Conservation (phyloP, 768 basidiomycete species). For the Amanita jacksonii region DNA sequence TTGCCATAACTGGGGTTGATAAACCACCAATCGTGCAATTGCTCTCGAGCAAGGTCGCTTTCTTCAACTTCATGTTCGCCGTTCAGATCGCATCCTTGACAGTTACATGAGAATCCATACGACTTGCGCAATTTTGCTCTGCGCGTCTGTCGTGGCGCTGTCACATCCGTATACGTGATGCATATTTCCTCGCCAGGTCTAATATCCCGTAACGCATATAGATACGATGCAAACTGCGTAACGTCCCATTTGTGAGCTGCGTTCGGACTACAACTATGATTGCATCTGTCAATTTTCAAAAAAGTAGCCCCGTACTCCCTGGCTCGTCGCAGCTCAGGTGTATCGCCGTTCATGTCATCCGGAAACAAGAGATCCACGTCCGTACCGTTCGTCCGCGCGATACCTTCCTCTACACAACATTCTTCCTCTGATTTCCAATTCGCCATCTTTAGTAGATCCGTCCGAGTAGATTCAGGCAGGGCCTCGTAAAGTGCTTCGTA, state of each 20-base stretch:
- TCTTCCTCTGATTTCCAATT: constrained; percentile 23
- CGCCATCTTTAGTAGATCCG: constrained; percentile 23
- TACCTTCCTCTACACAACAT: constrained; percentile 30
- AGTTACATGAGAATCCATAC: constrained; percentile 34
- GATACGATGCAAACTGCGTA: constrained; percentile 25
- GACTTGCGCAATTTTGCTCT: constrained; percentile 24
- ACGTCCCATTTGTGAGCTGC: constrained; percentile 33
- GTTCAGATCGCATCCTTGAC: constrained; percentile 25
- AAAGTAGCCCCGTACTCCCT: constrained; percentile 34
- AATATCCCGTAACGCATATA: constrained; percentile 33
- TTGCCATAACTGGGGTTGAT: constrained; percentile 28
- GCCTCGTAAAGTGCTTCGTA: constrained; percentile 23
- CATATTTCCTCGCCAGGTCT: constrained; percentile 32
- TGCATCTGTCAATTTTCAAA: constrained; percentile 30
- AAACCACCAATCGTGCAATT: constrained; percentile 25
- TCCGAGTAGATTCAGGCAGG: constrained; percentile 17
- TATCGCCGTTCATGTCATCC: constrained; percentile 13
- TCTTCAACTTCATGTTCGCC: constrained; percentile 12
- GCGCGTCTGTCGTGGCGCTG: constrained; percentile 25
- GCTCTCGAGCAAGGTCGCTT: constrained; percentile 24
- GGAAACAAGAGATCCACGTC: constrained; percentile 23
- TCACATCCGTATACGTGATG: constrained; percentile 35
- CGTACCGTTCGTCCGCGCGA: constrained; percentile 33
- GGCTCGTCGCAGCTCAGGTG: constrained; percentile 6
- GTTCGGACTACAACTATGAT: constrained; percentile 41